Evolutionary conservation across 2,329 filamentous ascomycete species (phyloP), one percentile per base, ranked within the genome.

Genomic region (Xylariaceae sp.): DNA sequence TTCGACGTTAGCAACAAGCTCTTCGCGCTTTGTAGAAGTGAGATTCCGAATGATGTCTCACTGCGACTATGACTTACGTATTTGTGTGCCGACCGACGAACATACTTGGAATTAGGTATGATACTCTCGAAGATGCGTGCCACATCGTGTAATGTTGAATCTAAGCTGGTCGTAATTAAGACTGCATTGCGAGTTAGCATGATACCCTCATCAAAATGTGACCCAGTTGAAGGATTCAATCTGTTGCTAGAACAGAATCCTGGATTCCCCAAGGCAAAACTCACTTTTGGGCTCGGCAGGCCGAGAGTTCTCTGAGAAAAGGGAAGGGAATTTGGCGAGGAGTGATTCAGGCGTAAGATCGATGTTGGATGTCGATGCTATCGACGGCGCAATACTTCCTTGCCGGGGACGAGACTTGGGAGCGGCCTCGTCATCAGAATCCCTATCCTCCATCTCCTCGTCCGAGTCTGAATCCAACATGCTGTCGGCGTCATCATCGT

Each of bases 161-260:
- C 92, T 69, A 97, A 81, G 10, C 87, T 89, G 6, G 94, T 97
- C 0, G 94, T 99, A 70, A 99, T 83, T 45, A 99, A 86, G 64
- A 97, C 61, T 64, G n/a, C 37, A 34, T 11, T 2, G 17, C 4
- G 2, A 39, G 35, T 63, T n/a, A 63, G 48, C 51, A 56, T 49
- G 6, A 13, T 47, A 13, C 23, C 23, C 23, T 30, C 23, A 30
- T 30, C 23, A 30, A 30, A 4, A 30, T 30, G 23, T 30, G 1
- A 30, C 23, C 6, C 23, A 30, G 23, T 30, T 30, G 23, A 30
- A 30, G 23, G 23, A 30, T 30, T 30, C 23, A 30, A 30, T 30
- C 23, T 30, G 3, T 30, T 4, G 5, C 23, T 30, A 30, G 23
- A 30, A 6, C 23, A 30, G 5, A 30, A 30, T 30, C 5, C 23